Percentiles rank a stretch among this genome's conserved stretches.
These are phyloP conservation scores for Fusarium oxysporum DNA, from an alignment of 2,329 filamentous ascomycete species.

Conservation along the genomic window DNA sequence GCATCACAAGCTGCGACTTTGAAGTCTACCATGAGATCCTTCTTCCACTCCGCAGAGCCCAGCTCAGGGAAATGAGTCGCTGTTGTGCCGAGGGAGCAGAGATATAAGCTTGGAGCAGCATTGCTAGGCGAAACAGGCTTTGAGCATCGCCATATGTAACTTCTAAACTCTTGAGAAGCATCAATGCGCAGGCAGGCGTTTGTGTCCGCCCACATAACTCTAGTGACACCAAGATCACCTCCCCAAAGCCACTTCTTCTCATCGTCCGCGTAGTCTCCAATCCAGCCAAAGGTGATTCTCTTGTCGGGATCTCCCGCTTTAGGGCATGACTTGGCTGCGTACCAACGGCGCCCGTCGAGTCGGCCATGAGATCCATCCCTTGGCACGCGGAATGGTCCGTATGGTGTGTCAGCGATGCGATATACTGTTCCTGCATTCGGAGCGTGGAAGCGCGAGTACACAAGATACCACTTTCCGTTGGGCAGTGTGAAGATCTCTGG, in stretches of 20 bases:
- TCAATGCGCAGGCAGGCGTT: constrained; percentile 44
- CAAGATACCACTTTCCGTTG: constrained; percentile 52
- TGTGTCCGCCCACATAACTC: constrained; percentile 47
- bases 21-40: constrained; percentile 43
- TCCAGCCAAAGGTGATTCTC: constrained; percentile 52
- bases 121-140: constrained; percentile 38
- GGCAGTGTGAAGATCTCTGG: constrained; percentile 51
- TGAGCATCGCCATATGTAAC: constrained; percentile 28
- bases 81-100: constrained; percentile 44
- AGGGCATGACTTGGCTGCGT: constrained; percentile 52
- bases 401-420: constrained; percentile 49
- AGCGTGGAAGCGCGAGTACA: constrained; percentile 50
- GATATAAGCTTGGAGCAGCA: constrained; percentile 41
- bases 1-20: constrained; percentile 43
- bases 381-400: constrained; percentile 51
- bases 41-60: constrained; percentile 26
- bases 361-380: constrained; percentile 50
- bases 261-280: constrained; percentile 48
- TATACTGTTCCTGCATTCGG: constrained; percentile 53
- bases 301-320: constrained; percentile 44
- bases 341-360: constrained; percentile 52
- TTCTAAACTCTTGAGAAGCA: constrained; percentile 39
- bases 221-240: constrained; percentile 49
- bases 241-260: constrained; percentile 54
- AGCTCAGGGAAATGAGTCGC: constrained; percentile 42